Evolutionary conservation across 129 eudicot genomes (phyloP).

Genomic region (Sambucus nigra): DNA sequence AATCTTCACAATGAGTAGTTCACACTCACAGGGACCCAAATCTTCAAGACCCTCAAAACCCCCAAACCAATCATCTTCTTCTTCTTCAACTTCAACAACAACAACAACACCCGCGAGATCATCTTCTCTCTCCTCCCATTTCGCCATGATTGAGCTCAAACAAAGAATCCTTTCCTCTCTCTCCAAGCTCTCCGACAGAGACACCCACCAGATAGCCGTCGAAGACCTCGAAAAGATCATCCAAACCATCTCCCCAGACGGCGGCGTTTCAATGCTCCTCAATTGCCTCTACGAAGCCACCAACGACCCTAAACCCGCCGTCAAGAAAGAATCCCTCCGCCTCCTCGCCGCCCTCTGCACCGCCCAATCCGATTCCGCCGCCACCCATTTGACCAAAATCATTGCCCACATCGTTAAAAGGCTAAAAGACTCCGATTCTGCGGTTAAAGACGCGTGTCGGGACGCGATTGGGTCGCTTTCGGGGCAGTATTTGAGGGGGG

Average conservation of each 20-base stretch:
- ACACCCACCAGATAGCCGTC: slow-evolving; percentile 91
- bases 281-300: slow-evolving; percentile 68
- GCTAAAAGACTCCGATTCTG: slow-evolving; percentile 77
- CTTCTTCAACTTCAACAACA: slow-evolving; percentile 1
- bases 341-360: slow-evolving; percentile 53
- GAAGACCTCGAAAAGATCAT: slow-evolving; percentile 66
- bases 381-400: slow-evolving; percentile 70
- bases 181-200: slow-evolving; percentile 79
- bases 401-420: slow-evolving; percentile 53
- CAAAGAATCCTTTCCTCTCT: slow-evolving; percentile 63
- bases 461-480: slow-evolving; percentile 78
- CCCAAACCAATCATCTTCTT: slow-evolving; percentile 11
- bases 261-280: slow-evolving; percentile 49
- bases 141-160: slow-evolving; percentile 79
- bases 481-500: slow-evolving; percentile 51
- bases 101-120: slow-evolving; percentile 27
- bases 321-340: slow-evolving; percentile 70
- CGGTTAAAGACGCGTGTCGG: slow-evolving; percentile 68
- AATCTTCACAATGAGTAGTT: slow-evolving; percentile 25
- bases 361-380: slow-evolving; percentile 56
- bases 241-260: slow-evolving; percentile 48
- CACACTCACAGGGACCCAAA: slow-evolving; percentile 41
- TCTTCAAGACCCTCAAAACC: slow-evolving; percentile 49
- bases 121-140: slow-evolving; percentile 48
- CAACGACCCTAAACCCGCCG: slow-evolving; percentile 65